Percentiles rank a stretch among this genome's conserved stretches.
phyloP scores from a whole-genome alignment of 139 green algal genomes.

The Chlorella sp. region DNA sequence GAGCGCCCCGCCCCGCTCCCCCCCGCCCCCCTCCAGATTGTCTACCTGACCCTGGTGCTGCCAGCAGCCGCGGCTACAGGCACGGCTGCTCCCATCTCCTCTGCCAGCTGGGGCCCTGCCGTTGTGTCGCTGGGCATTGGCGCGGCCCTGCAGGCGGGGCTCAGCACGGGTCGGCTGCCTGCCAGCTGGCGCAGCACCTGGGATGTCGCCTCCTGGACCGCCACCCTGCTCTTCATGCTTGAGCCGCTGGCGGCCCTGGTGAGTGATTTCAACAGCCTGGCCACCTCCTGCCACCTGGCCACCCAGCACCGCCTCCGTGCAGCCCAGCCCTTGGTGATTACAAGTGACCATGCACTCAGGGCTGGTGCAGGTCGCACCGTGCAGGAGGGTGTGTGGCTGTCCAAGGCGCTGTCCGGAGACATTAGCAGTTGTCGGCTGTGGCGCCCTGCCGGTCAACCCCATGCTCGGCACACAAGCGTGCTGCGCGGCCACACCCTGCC shows the following conservation, averaged over 20 bases:
- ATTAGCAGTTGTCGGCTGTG: not conserved
- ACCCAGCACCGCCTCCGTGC: no score
- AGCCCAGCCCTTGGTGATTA: no score
- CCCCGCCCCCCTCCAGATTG: not conserved
- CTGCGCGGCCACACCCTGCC: not conserved
- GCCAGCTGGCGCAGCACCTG: conserved; percentile 28
- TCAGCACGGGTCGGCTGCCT: not conserved
- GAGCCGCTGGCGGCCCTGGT: conserved; percentile 79
- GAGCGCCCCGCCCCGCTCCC: no score
- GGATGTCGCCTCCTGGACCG: conserved; percentile 72
- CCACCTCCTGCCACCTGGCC: no score
- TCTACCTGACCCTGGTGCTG: not conserved
- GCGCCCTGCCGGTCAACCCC: no score
- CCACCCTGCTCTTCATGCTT: conserved; percentile 81
- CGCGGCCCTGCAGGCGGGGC: not conserved
- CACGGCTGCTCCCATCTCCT: not conserved
- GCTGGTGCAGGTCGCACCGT: not conserved
- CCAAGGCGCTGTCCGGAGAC: not conserved
- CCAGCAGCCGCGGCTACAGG: not conserved
- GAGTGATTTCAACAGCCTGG: no score
- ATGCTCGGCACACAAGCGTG: no score
- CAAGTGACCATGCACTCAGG: no score
- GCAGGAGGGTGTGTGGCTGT: not conserved
- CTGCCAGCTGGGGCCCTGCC: conserved; percentile 19
- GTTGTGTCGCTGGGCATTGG: not conserved